A percentile compares a stretch with the other conserved stretches of the same genome.
phyloP scores from a whole-genome alignment of 2,329 filamentous ascomycete species.

The Tympanopsis confertula region DNA sequence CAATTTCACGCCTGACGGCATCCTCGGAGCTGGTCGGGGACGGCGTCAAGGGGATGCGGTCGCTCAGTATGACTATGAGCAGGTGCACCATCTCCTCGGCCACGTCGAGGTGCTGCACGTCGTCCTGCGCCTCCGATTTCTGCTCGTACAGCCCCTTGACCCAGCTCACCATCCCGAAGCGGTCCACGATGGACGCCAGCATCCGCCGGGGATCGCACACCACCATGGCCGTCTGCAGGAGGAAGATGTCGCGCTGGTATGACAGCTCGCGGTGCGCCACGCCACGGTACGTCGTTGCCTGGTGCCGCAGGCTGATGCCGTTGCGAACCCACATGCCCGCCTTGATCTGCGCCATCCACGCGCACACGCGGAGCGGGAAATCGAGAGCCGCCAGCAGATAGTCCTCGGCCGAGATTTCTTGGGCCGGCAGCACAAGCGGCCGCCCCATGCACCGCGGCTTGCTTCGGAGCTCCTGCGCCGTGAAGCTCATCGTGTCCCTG shows the following conservation, averaged over 20 bases:
- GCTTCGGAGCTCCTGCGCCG: no score
- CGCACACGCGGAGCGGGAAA: constrained; percentile 82
- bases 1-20: constrained; percentile 77
- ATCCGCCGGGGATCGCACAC: constrained; percentile 74
- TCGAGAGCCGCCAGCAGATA: constrained; percentile 82
- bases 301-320: constrained; percentile 86
- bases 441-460: constrained; percentile 17
- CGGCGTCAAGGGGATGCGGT: constrained; percentile 69
- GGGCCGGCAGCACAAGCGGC: constrained; percentile 17
- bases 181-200: constrained; percentile 78
- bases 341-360: constrained; percentile 96
- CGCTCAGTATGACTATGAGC: constrained; percentile 79
- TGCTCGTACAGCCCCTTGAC: constrained; percentile 24
- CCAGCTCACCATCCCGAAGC: constrained; percentile 82
- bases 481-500: no score
- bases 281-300: constrained; percentile 85
- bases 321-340: constrained; percentile 99
- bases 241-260: constrained; percentile 87
- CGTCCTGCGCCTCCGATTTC: constrained; percentile 65
- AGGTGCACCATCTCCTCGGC: constrained; percentile 94
- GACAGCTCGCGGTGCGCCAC: constrained; percentile 83
- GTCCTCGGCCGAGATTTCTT: constrained; percentile 57
- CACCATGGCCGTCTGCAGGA: constrained; percentile 82
- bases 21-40: constrained; percentile 47
- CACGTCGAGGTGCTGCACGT: constrained; percentile 78